Conservation (phyloP, 805 yeast genomes). For the Hanseniaspora singularis region DNA sequence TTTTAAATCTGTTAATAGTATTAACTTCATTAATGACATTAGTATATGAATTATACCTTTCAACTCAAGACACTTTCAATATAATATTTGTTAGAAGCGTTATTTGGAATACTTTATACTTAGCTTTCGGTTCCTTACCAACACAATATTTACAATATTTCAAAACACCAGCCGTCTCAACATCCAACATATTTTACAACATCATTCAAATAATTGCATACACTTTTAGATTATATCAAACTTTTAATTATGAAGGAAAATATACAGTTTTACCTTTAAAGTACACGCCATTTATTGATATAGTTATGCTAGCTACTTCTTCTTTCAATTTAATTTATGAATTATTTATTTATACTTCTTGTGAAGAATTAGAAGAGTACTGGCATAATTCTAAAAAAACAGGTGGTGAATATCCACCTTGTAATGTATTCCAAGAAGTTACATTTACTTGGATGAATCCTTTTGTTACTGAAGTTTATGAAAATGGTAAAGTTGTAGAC, state of each 20-base stretch:
- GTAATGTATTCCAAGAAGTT: constrained; percentile 29
- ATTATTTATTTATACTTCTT: constrained; percentile 30
- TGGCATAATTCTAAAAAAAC: constrained; percentile 23
- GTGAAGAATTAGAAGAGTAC: constrained; percentile 29
- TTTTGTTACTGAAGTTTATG: constrained; percentile 32
- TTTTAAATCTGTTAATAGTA: not conserved
- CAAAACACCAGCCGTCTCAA: constrained; percentile 25
- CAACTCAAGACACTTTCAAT: not conserved
- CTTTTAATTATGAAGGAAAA: constrained; percentile 19
- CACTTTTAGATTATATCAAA: constrained; percentile 22
- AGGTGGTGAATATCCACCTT: constrained; percentile 23
- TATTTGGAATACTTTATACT: constrained; percentile 19
- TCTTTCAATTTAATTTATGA: constrained; percentile 32
- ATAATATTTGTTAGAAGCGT: constrained; percentile 4
- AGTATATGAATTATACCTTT: constrained; percentile 6
- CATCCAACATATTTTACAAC: constrained; percentile 25
- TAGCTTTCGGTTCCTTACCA: constrained; percentile 22
- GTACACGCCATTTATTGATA: constrained; percentile 23
- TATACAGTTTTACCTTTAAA: constrained; percentile 21
- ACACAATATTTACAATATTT: constrained; percentile 24
- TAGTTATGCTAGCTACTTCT: constrained; percentile 27
- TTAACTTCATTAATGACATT: not conserved
- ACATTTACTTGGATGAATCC: constrained; percentile 41
- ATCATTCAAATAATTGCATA: constrained; percentile 20
- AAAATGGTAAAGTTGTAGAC: constrained; percentile 31